Evolutionary conservation across 257 asterid genomes (phyloP).

Genomic region (Marsdenia floribunda): DNA sequence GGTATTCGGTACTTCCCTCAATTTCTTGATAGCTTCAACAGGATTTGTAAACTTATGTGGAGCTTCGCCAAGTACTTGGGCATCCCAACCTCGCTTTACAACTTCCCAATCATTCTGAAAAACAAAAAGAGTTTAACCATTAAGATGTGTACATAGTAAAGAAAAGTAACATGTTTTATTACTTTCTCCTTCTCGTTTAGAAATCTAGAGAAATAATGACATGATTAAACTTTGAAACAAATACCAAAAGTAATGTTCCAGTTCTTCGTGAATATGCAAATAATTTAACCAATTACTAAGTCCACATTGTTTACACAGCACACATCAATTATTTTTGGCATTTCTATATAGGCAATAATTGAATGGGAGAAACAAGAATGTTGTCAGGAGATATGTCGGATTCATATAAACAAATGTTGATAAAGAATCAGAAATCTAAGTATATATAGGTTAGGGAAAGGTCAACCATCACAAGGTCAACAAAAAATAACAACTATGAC

Average conservation of each 20-base stretch:
- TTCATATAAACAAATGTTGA: neutral
- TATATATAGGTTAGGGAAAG: neutral
- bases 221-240: neutral
- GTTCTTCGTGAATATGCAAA: neutral
- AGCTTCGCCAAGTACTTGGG: conserved; percentile 98
- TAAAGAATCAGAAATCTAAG: neutral
- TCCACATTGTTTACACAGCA: neutral
- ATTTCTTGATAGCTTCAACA: conserved; percentile 80
- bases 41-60: conserved; percentile 71
- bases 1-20: conserved; percentile 61
- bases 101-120: conserved; percentile 90
- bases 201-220: neutral
- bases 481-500: no score
- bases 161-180: no score
- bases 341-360: neutral
- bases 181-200: no score
- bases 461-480: neutral
- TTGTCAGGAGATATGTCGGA: neutral
- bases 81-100: conserved; percentile 96
- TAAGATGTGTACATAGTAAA: neutral
- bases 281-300: neutral
- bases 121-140: neutral
- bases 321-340: no score
- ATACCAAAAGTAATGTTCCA: neutral
- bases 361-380: neutral